phyloP scores from a whole-genome alignment of 768 basidiomycete species.

The Coprinopsis cinerea region DNA sequence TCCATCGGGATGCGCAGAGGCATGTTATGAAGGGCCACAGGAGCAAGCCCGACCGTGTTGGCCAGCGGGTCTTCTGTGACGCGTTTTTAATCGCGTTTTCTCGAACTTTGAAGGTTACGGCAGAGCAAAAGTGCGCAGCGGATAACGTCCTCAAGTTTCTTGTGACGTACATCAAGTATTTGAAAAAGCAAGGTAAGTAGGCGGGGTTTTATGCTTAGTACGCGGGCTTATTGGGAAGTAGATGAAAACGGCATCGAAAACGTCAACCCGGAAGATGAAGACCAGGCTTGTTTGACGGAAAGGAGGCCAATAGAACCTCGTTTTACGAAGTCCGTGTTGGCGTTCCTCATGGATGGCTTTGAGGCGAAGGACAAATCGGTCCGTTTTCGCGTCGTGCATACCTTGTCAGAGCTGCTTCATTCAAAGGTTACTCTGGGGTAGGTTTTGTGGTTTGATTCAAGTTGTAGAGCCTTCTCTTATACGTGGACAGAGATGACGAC shows the following conservation, averaged over 20 bases:
- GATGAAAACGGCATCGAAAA: too few relatives aligned
- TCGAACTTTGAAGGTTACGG: conserved; percentile 6
- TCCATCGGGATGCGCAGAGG: conserved; percentile 66
- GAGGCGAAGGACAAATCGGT: conserved; percentile 82
- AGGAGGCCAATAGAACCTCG: conserved; percentile 55
- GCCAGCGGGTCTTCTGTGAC: conserved; percentile 74
- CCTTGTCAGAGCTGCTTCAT: conserved; percentile 75
- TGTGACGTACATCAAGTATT: conserved; percentile 67
- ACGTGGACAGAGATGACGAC: conserved; percentile 66
- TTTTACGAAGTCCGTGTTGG: conserved; percentile 59
- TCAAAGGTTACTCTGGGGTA: conserved; percentile 85
- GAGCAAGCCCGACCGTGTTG: conserved; percentile 51
- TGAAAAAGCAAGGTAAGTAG: conserved; percentile 61
- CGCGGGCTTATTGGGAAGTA: too few relatives aligned
- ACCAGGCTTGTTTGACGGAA: too few relatives aligned
- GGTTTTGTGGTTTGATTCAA: conserved; percentile 21
- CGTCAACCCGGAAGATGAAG: too few relatives aligned
- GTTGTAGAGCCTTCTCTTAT: conserved; percentile 22
- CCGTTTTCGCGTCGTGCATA: conserved; percentile 72
- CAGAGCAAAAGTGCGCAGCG: conserved; percentile 49
- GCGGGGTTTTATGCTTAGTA: too few relatives aligned
- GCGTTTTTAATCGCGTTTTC: conserved; percentile 55
- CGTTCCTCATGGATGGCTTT: conserved; percentile 71
- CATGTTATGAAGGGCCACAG: conserved; percentile 41
- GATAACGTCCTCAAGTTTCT: conserved; percentile 80